Conservation (phyloP, 768 basidiomycete genomes). For the Mycena venus region DNA sequence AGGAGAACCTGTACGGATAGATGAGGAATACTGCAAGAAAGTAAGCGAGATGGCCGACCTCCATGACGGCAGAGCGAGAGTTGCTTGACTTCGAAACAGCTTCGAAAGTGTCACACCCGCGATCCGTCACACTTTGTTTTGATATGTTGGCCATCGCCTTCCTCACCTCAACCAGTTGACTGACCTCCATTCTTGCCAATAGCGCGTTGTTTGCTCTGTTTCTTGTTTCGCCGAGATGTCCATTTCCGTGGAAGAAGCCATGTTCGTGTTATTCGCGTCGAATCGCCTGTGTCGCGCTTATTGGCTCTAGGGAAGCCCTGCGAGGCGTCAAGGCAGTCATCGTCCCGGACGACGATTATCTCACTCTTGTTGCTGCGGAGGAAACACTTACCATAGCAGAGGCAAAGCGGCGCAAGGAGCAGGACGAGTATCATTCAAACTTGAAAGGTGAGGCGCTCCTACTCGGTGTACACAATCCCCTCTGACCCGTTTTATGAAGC, state of each 20-base stretch:
- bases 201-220: not conserved
- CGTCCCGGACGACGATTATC: conserved; percentile 83
- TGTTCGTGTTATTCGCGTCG: conserved; percentile 44
- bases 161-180: not conserved
- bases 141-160: not conserved
- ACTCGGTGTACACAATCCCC: not conserved
- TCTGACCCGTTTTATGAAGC: conserved; percentile 55
- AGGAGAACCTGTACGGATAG: conserved; percentile 76
- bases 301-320: conserved; percentile 68
- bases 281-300: not conserved
- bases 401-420: conserved; percentile 70
- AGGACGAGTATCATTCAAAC: conserved; percentile 75
- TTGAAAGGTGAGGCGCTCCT: conserved; percentile 64
- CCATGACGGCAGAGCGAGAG: conserved; percentile 54
- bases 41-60: conserved; percentile 50
- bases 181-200: conserved; percentile 24
- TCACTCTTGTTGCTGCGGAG: conserved; percentile 81
- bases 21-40: conserved; percentile 36
- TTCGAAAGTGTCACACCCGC: not conserved
- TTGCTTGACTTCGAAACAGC: not conserved
- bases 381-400: conserved; percentile 75
- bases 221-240: conserved; percentile 46
- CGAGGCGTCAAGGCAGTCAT: conserved; percentile 80
- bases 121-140: not conserved
- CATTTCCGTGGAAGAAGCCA: conserved; percentile 63